Percentiles rank a stretch among this genome's conserved stretches.
Conservation (phyloP, 140 eudicot species). For the Anethum foeniculum region DNA sequence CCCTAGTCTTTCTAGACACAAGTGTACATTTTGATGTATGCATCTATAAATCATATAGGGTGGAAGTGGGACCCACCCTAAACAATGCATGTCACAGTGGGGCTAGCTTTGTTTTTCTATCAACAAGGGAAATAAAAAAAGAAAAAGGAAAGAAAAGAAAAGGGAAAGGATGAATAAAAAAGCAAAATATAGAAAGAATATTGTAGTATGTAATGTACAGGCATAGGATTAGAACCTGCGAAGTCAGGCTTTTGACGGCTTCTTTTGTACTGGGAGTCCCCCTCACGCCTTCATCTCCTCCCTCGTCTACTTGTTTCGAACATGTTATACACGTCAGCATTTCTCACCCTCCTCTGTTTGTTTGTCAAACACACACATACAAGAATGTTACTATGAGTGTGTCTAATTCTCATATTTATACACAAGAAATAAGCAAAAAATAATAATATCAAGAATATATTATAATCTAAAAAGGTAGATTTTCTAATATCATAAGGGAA, state of each 20-base stretch:
- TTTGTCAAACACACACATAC: not conserved
- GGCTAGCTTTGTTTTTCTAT: conserved; percentile 1
- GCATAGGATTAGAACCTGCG: conserved; percentile 64
- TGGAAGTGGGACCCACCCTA: not conserved
- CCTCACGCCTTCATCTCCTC: conserved; percentile 67
- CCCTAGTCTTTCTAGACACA: not conserved
- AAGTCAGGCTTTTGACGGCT: conserved; percentile 94
- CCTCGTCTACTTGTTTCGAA: conserved; percentile 72
- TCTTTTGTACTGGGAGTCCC: conserved; percentile 81
- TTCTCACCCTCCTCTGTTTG: conserved; percentile 5
- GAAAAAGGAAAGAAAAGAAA: not conserved
- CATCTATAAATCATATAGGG: not conserved
- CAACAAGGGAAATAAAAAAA: not conserved
- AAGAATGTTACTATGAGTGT: not conserved
- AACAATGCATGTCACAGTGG: conserved; percentile 5
- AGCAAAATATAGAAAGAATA: not conserved
- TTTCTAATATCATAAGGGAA: not conserved
- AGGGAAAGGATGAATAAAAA: not conserved
- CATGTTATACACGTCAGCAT: conserved; percentile 96
- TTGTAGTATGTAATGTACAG: not conserved
- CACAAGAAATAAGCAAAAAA: not conserved
- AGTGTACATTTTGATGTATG: not conserved
- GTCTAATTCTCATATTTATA: not conserved
- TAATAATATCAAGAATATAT: too few relatives aligned
- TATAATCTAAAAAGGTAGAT: too few relatives aligned